phyloP scores from a whole-genome alignment of 306 rosid species.

The Prunus mume region DNA sequence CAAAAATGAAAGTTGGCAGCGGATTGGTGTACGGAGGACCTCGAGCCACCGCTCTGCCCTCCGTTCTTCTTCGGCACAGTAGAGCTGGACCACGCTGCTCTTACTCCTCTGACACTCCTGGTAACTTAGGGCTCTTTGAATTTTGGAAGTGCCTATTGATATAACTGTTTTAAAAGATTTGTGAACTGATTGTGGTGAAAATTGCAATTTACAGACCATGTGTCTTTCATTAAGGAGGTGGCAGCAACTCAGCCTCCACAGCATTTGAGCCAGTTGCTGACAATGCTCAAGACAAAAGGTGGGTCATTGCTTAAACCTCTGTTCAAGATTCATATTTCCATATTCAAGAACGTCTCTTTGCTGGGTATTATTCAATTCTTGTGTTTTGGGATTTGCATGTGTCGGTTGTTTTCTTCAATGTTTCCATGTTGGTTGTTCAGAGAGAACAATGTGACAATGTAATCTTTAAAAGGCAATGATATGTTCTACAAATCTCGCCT shows the following conservation, averaged over 20 bases:
- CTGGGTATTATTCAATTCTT: background rate
- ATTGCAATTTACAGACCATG: conserved; percentile 55
- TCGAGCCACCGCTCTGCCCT: conserved; percentile 58
- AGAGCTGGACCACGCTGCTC: conserved; percentile 45
- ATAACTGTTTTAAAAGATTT: background rate
- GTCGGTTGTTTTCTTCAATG: background rate
- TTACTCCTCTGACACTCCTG: conserved; percentile 39
- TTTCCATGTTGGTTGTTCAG: background rate
- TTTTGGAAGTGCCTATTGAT: background rate
- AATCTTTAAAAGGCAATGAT: background rate
- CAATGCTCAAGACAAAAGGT: conserved; percentile 75
- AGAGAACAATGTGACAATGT: background rate
- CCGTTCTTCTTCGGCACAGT: conserved; percentile 46
- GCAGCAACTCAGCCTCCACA: conserved; percentile 75
- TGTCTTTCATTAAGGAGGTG: conserved; percentile 74
- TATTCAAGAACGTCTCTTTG: background rate
- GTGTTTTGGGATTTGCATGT: background rate
- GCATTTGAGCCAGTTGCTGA: conserved; percentile 63
- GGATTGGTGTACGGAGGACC: conserved; percentile 64
- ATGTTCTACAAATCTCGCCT: background rate
- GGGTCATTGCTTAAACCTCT: conserved; percentile 21
- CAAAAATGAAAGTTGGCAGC: conserved; percentile 62
- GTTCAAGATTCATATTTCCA: background rate
- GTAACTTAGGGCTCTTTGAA: conserved; percentile 17
- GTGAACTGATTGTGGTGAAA: background rate